A percentile compares a stretch with the other conserved stretches of the same genome.
Evolutionary conservation across 106 monocot genomes (phyloP).

Genomic region (Dendrobium nobile): DNA sequence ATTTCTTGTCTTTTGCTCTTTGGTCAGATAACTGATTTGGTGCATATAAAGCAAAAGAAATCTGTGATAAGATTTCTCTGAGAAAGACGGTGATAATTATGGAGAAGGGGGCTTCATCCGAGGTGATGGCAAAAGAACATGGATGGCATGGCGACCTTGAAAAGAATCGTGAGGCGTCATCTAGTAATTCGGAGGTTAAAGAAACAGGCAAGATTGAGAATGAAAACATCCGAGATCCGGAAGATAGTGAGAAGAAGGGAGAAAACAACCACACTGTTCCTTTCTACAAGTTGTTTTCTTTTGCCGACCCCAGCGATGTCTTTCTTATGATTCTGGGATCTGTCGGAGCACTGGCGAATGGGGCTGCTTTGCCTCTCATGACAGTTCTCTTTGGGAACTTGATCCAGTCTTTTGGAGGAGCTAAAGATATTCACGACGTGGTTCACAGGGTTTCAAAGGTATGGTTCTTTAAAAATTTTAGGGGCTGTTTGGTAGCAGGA

Average conservation of each 20-base stretch:
- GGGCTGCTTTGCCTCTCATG: slow-evolving; percentile 47
- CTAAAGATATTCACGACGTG: slow-evolving; percentile 21
- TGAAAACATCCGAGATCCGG: neutral
- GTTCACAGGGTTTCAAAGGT: slow-evolving; percentile 53
- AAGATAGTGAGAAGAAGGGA: slow-evolving; percentile 1
- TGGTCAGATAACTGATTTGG: too few species aligned
- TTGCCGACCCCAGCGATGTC: slow-evolving; percentile 47
- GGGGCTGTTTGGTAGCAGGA: too few species aligned
- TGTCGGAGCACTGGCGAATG: slow-evolving; percentile 41
- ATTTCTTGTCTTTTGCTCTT: too few species aligned
- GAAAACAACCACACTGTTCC: slow-evolving; percentile 19
- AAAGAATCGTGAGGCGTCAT: neutral
- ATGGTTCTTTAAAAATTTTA: neutral
- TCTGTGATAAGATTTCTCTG: too few species aligned
- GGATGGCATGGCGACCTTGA: neutral
- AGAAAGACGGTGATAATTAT: neutral
- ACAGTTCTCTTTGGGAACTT: slow-evolving; percentile 50
- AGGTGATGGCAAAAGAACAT: too few species aligned
- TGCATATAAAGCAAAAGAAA: too few species aligned
- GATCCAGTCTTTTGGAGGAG: slow-evolving; percentile 48
- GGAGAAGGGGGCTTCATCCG: neutral
- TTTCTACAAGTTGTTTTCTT: slow-evolving; percentile 50
- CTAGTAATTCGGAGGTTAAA: neutral
- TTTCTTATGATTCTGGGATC: slow-evolving; percentile 44
- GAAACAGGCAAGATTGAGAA: neutral